Conservation (phyloP, 2,329 filamentous ascomycete species). For the Alternaria viburni region DNA sequence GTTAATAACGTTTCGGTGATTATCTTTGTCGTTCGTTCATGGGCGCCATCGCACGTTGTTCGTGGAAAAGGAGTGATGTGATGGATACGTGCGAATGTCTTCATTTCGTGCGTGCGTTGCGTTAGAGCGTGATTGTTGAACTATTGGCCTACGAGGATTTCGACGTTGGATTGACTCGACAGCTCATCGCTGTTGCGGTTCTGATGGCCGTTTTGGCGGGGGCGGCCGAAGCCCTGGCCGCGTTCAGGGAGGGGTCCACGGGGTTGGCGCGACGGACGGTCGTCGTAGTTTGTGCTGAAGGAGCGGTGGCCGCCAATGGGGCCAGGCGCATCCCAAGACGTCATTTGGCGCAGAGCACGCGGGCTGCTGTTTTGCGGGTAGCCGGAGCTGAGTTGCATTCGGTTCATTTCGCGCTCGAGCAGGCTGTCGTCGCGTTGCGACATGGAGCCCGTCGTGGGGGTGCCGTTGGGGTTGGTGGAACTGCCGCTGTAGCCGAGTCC, state of each 20-base stretch:
- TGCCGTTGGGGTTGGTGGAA: constrained; percentile 71
- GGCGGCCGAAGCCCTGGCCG: constrained; percentile 62
- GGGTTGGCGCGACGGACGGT: constrained; percentile 66
- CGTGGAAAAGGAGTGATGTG: constrained; percentile 36
- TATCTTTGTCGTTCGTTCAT: no score
- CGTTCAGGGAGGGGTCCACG: constrained; percentile 67
- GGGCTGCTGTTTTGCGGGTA: constrained; percentile 61
- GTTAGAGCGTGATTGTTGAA: no score
- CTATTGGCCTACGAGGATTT: constrained; percentile 68
- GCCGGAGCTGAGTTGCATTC: constrained; percentile 62
- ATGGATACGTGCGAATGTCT: no score
- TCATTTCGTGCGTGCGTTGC: no score
- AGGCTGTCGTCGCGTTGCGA: constrained; percentile 63
- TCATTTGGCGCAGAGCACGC: constrained; percentile 65
- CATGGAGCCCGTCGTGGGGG: constrained; percentile 62
- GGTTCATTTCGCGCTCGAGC: constrained; percentile 68
- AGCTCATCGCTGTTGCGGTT: constrained; percentile 68
- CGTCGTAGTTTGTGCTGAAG: constrained; percentile 65
- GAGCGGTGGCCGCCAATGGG: constrained; percentile 70
- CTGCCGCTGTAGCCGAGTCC: constrained; percentile 58
- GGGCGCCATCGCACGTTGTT: constrained; percentile 30
- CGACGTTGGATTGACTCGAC: constrained; percentile 64
- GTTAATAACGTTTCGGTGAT: no score
- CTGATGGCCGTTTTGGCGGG: constrained; percentile 67
- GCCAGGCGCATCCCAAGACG: constrained; percentile 65